phyloP scores from a whole-genome alignment of 83 land plant genomes.

The Thuja plicata region DNA sequence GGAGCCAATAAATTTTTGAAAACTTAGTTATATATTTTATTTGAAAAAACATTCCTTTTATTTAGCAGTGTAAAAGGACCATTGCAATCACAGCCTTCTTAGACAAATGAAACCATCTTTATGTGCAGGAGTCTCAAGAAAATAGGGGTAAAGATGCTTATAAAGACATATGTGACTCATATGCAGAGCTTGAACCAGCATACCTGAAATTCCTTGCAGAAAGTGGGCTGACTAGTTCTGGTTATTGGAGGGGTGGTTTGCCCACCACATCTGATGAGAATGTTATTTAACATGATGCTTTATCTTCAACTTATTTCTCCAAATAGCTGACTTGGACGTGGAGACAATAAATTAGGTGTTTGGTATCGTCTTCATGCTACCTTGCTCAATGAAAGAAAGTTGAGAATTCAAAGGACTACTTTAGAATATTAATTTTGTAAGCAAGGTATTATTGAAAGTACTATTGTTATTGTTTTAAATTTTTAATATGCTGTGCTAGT shows the following conservation, averaged over 20 bases:
- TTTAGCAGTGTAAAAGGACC: background rate
- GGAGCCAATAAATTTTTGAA: background rate
- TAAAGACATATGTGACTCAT: slow-evolving; percentile 36
- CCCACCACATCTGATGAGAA: slow-evolving; percentile 29
- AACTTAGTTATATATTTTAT: background rate
- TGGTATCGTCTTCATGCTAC: background rate
- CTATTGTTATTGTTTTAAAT: background rate
- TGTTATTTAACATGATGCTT: background rate
- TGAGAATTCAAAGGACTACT: background rate
- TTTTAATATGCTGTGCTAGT: background rate
- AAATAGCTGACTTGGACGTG: slow-evolving; percentile 8
- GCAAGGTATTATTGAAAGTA: background rate
- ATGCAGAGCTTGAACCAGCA: slow-evolving; percentile 46
- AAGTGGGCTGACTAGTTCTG: slow-evolving; percentile 45
- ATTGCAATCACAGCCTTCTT: background rate
- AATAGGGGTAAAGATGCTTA: slow-evolving; percentile 32
- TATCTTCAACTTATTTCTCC: background rate
- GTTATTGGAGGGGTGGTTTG: slow-evolving; percentile 52
- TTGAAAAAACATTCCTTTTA: background rate
- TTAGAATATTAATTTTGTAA: background rate
- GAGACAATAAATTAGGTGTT: background rate
- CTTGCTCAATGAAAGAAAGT: background rate
- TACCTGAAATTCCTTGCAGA: slow-evolving; percentile 47
- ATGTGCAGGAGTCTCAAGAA: slow-evolving; percentile 13
- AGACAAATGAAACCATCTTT: background rate